phyloP scores from a whole-genome alignment of 2,329 filamentous ascomycete species.

The Talaromyces albobiverticillius region DNA sequence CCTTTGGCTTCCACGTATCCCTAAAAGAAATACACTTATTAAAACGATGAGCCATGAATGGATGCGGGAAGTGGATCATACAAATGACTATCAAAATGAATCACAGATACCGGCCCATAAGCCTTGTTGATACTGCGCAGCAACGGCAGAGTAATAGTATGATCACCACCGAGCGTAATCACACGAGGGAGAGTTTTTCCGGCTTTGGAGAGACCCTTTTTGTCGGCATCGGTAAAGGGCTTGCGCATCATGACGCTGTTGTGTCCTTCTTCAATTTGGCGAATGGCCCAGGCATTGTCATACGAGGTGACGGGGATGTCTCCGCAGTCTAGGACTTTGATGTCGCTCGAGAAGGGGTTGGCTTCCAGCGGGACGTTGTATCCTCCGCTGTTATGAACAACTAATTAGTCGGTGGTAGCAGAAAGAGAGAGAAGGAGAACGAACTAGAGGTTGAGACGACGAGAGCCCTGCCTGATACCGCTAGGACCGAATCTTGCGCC shows the following conservation, averaged over 20 bases:
- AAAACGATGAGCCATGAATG: neutral
- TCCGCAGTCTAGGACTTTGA: conserved; percentile 76
- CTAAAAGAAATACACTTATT: conserved; percentile 20
- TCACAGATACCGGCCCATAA: conserved; percentile 65
- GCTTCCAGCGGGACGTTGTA: conserved; percentile 79
- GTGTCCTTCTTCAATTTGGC: conserved; percentile 84
- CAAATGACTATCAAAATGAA: conserved; percentile 63
- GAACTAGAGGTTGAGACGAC: conserved; percentile 82
- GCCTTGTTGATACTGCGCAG: conserved; percentile 60
- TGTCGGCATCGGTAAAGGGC: conserved; percentile 66
- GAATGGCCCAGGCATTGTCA: conserved; percentile 76
- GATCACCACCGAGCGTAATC: conserved; percentile 64
- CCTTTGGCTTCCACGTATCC: conserved; percentile 73
- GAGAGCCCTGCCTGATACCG: conserved; percentile 81
- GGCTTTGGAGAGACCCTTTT: conserved; percentile 65
- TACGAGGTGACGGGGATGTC: conserved; percentile 86
- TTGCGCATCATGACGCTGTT: conserved; percentile 68
- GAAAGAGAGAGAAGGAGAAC: conserved; percentile 31
- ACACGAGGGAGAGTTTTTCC: conserved; percentile 75
- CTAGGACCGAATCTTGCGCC: conserved; percentile 81
- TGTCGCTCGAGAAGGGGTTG: conserved; percentile 79
- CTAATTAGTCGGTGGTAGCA: neutral
- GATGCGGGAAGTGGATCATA: conserved; percentile 25
- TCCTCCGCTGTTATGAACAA: conserved; percentile 61
- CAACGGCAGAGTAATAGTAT: conserved; percentile 47